Percentiles rank a stretch among this genome's conserved stretches.
Evolutionary conservation across 805 yeast species (phyloP).

Genomic region (Dipodascus albidus): DNA sequence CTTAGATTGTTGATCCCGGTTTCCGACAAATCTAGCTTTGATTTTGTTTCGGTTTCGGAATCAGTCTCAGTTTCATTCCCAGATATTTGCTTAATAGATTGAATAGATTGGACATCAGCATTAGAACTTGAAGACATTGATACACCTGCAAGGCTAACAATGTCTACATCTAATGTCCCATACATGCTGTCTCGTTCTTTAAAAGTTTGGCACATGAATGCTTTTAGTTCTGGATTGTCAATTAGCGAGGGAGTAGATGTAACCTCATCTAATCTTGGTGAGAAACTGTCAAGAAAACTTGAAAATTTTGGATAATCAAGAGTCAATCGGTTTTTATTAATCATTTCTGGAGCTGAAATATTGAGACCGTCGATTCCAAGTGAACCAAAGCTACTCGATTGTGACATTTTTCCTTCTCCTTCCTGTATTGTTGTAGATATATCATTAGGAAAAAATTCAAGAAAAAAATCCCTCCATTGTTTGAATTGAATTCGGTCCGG

Average conservation of each 20-base stretch:
- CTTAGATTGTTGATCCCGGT: too few relatives aligned
- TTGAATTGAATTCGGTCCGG: constrained; percentile 7
- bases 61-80: too few relatives aligned
- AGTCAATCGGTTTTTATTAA: not conserved
- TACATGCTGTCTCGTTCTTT: not conserved
- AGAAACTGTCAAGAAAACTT: not conserved
- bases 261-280: not conserved
- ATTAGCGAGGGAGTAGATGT: not conserved
- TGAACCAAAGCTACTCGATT: not conserved
- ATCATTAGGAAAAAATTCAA: not conserved
- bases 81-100: too few relatives aligned
- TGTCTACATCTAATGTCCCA: not conserved
- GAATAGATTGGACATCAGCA: not conserved
- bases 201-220: not conserved
- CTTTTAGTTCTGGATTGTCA: constrained; percentile 1
- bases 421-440: not conserved
- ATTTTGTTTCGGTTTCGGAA: too few relatives aligned
- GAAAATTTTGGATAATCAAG: not conserved
- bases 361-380: not conserved
- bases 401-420: not conserved
- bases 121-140: not conserved
- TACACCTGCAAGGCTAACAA: not conserved
- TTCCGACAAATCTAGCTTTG: too few relatives aligned
- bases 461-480: constrained; percentile 3
- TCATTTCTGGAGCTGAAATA: not conserved